Conservation (phyloP, 306 rosid species). For the Prunus salicina region DNA sequence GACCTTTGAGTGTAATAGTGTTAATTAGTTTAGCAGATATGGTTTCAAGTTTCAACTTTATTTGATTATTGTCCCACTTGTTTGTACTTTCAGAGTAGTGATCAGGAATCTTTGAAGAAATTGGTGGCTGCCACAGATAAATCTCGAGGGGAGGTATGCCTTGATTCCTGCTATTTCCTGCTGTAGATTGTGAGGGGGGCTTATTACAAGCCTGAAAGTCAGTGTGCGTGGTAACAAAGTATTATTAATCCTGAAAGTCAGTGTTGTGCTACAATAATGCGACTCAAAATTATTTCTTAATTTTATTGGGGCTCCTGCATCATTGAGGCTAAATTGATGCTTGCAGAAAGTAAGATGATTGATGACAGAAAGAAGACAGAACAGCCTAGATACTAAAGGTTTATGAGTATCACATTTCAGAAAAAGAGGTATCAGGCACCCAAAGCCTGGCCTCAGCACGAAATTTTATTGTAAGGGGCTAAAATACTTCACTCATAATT, state of each 20-base stretch:
- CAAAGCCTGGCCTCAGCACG: neutral
- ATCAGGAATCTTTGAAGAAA: conserved; percentile 66
- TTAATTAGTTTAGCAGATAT: neutral
- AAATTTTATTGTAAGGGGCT: neutral
- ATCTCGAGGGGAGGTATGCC: conserved; percentile 5
- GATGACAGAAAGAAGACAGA: neutral
- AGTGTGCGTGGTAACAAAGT: too few relatives aligned
- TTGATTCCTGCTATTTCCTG: neutral
- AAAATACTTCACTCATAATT: too few relatives aligned
- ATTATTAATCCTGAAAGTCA: too few relatives aligned
- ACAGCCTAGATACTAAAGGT: neutral
- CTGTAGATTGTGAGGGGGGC: neutral
- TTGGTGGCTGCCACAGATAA: conserved; percentile 38
- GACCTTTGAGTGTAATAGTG: too few relatives aligned
- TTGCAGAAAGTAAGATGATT: neutral
- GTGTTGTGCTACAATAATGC: neutral
- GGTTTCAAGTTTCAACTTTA: neutral
- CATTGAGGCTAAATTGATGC: neutral
- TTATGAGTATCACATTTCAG: neutral
- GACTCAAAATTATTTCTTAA: neutral
- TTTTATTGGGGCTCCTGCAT: neutral
- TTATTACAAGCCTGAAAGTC: too few relatives aligned
- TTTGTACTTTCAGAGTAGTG: conserved; percentile 42
- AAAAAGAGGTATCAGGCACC: neutral
- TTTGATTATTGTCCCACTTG: neutral